Percentiles rank a stretch among this genome's conserved stretches.
phyloP scores from a whole-genome alignment of 139 green algal genomes.

The Closterium sp. region DNA sequence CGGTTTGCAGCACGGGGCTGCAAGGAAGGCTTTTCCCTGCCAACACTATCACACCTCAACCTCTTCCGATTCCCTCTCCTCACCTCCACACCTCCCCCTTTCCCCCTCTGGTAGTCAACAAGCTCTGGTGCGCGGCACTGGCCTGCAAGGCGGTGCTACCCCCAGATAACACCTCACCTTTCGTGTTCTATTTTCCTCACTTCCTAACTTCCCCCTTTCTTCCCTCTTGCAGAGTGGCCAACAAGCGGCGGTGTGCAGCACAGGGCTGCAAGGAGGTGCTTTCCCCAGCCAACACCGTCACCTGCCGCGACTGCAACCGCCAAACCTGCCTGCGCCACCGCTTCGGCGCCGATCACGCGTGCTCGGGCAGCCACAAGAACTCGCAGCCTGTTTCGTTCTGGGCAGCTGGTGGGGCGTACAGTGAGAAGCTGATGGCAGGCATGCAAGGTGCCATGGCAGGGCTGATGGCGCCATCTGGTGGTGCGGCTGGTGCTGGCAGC shows the following conservation, averaged over 20 bases:
- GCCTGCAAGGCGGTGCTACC: too few relatives aligned
- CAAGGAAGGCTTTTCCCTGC: slow-evolving; percentile 41
- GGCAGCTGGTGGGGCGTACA: background rate
- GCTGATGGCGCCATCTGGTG: background rate
- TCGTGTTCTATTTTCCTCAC: too few relatives aligned
- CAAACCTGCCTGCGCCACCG: slow-evolving; percentile 47
- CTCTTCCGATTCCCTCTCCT: too few relatives aligned
- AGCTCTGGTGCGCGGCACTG: too few relatives aligned
- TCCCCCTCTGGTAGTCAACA: too few relatives aligned
- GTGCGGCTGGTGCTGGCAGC: background rate
- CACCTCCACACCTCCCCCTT: too few relatives aligned
- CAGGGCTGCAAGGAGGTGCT: slow-evolving; percentile 46
- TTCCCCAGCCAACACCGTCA: slow-evolving; percentile 44
- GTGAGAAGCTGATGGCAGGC: slow-evolving; percentile 4
- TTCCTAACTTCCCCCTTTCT: too few relatives aligned
- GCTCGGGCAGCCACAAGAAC: background rate
- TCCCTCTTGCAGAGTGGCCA: background rate
- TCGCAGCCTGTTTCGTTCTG: background rate
- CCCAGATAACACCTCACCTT: too few relatives aligned
- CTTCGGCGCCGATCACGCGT: slow-evolving; percentile 41
- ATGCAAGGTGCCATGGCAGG: background rate
- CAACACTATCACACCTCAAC: slow-evolving; percentile 19
- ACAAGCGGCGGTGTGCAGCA: slow-evolving; percentile 43
- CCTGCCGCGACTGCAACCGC: slow-evolving; percentile 30
- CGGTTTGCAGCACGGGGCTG: slow-evolving; percentile 36